A percentile compares a stretch with the other conserved stretches of the same genome.
Conservation (phyloP, 345 rosid genomes). For the Physaria fendleri region DNA sequence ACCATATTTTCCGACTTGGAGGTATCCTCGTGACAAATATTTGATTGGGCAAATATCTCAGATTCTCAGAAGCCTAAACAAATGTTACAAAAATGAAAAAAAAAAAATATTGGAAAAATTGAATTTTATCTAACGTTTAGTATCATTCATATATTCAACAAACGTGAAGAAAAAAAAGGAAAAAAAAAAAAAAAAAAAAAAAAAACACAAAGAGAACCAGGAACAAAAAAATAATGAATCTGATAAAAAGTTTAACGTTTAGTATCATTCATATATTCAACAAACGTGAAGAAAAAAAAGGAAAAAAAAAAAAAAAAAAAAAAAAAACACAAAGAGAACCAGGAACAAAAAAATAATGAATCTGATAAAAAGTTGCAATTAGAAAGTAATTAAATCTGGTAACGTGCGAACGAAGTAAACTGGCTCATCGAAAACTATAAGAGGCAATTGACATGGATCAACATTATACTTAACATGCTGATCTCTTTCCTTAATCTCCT, state of each 20-base stretch:
- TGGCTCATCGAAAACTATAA: slow-evolving; percentile 28
- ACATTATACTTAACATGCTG: background rate
- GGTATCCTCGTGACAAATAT: too few species aligned
- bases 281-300: background rate
- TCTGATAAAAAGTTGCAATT: slow-evolving; percentile 13
- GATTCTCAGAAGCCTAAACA: too few species aligned
- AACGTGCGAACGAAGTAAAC: slow-evolving; percentile 24
- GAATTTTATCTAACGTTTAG: slow-evolving; percentile 24
- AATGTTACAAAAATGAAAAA: too few species aligned
- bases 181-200: too few species aligned
- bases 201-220: background rate
- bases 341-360: background rate
- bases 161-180: too few species aligned
- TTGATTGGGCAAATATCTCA: too few species aligned
- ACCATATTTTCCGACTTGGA: too few species aligned
- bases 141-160: slow-evolving; percentile 14
- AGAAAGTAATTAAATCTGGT: slow-evolving; percentile 32
- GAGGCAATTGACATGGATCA: slow-evolving; percentile 22
- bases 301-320: background rate
- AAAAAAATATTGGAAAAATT: too few species aligned
- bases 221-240: background rate
- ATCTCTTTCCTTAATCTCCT: slow-evolving; percentile 17
- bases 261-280: slow-evolving; percentile 13
- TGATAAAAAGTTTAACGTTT: slow-evolving; percentile 18
- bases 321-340: background rate